A percentile compares a stretch with the other conserved stretches of the same genome.
Evolutionary conservation across 2,329 filamentous ascomycete species (phyloP).

Genomic region (Sclerotinia sclerotiorum): DNA sequence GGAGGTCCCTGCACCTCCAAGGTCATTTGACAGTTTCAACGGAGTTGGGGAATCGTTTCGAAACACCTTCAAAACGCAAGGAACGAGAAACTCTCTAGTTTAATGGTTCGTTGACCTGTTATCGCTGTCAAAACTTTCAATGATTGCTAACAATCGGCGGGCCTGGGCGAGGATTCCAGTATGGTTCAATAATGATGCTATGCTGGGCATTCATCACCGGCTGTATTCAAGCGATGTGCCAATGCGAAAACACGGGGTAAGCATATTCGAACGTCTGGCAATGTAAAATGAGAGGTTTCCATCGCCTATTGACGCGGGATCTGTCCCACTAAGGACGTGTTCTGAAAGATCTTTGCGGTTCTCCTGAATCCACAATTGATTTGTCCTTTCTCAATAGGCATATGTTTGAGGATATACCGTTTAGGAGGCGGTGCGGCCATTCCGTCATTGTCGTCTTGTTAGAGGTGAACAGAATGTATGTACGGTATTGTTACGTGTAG

Average conservation of each 20-base stretch:
- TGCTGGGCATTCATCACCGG: neutral
- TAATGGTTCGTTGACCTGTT: neutral
- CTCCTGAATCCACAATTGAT: neutral
- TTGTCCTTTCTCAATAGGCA: neutral
- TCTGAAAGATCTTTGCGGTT: neutral
- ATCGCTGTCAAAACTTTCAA: neutral
- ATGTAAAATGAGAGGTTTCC: neutral
- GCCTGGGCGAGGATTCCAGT: neutral
- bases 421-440: neutral
- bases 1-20: neutral
- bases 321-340: neutral
- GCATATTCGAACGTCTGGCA: neutral
- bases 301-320: neutral
- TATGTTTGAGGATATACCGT: neutral
- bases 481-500: no score
- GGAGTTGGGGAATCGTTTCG: constrained; percentile 14
- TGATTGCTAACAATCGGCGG: neutral
- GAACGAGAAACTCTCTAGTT: neutral
- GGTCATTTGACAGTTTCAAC: constrained; percentile 12
- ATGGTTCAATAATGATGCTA: neutral
- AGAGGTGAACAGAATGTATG: no score
- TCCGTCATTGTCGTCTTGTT: neutral
- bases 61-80: constrained; percentile 16
- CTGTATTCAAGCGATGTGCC: neutral
- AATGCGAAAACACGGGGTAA: neutral